phyloP scores from a whole-genome alignment of 2,329 filamentous ascomycete genomes.

The Exophiala xenobiotica region DNA sequence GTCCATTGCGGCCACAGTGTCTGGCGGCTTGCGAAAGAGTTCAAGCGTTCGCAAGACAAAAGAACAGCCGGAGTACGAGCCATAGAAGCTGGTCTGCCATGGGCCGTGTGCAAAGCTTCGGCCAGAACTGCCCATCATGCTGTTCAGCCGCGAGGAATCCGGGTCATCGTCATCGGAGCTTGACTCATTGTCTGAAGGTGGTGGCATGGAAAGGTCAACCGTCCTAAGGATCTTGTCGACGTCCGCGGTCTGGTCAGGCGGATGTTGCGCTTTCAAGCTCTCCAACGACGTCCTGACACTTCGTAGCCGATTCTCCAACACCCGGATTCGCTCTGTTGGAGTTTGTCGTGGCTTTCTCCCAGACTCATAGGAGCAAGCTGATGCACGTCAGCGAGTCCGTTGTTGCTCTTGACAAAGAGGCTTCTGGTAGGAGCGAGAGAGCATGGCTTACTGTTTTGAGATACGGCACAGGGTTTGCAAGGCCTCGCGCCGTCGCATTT shows the following conservation, averaged over 20 bases:
- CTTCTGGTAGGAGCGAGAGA: neutral
- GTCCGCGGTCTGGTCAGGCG: conserved; percentile 4
- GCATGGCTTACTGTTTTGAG: conserved; percentile 14
- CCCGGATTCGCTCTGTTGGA: conserved; percentile 27
- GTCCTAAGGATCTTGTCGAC: conserved; percentile 17
- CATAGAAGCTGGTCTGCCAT: conserved; percentile 21
- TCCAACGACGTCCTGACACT: conserved; percentile 15
- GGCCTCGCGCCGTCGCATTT: conserved; percentile 27
- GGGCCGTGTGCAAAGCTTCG: conserved; percentile 13
- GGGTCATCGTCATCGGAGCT: conserved; percentile 11
- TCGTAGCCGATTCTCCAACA: conserved; percentile 23
- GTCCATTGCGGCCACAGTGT: conserved; percentile 1
- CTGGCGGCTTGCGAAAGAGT: conserved; percentile 16
- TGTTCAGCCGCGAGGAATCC: conserved; percentile 10
- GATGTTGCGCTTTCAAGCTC: conserved; percentile 14
- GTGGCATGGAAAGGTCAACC: conserved; percentile 16
- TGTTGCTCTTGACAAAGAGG: neutral
- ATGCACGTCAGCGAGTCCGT: conserved; percentile 1
- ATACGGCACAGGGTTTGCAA: conserved; percentile 21
- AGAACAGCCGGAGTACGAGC: conserved; percentile 18
- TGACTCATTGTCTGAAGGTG: conserved; percentile 8
- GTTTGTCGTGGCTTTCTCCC: conserved; percentile 21
- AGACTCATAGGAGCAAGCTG: conserved; percentile 25
- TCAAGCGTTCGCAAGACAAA: conserved; percentile 24
- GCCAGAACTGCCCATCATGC: conserved; percentile 19